These are phyloP conservation scores for Croton laevigatus DNA, from an alignment of 441 rosid species.

Conservation along the genomic window DNA sequence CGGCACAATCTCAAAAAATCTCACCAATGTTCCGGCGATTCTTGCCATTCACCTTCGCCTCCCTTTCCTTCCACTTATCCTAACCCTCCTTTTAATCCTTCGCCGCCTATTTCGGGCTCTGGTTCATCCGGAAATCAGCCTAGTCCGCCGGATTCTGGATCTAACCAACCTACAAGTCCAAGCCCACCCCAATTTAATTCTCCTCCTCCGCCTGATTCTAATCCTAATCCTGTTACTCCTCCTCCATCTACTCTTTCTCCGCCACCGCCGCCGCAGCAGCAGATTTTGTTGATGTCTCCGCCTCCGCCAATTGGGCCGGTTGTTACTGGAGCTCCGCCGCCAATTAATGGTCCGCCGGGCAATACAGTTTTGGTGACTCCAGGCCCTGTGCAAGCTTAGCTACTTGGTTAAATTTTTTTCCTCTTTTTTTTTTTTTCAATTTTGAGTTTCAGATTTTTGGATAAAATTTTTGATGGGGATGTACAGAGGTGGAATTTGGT, in stretches of 20 bases:
- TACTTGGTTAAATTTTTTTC: background rate
- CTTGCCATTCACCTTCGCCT: conserved; percentile 37
- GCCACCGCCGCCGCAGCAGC: conserved; percentile 38
- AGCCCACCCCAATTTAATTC: conserved; percentile 28
- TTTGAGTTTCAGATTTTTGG: background rate
- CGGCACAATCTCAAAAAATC: conserved; percentile 45
- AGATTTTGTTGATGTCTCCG: conserved; percentile 32
- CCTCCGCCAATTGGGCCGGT: conserved; percentile 41
- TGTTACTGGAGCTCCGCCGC: conserved; percentile 45
- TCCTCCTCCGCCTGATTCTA: conserved; percentile 33
- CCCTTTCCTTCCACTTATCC: conserved; percentile 31
- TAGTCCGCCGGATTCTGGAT: conserved; percentile 17
- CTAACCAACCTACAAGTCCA: conserved; percentile 14
- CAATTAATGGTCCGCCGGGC: conserved; percentile 42
- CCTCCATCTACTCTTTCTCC: conserved; percentile 35
- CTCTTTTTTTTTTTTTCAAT: background rate
- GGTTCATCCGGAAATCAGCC: conserved; percentile 12
- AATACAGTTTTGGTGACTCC: conserved; percentile 42
- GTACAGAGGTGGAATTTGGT: conserved; percentile 15
- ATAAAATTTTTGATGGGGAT: conserved; percentile 14
- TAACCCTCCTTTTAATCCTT: conserved; percentile 12
- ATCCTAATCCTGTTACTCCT: conserved; percentile 26
- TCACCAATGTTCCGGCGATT: conserved; percentile 51
- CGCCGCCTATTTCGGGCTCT: conserved; percentile 16
- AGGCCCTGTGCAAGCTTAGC: conserved; percentile 60